phyloP scores from a whole-genome alignment of 1,139 yeast species.

The Yamadazyma sp. region DNA sequence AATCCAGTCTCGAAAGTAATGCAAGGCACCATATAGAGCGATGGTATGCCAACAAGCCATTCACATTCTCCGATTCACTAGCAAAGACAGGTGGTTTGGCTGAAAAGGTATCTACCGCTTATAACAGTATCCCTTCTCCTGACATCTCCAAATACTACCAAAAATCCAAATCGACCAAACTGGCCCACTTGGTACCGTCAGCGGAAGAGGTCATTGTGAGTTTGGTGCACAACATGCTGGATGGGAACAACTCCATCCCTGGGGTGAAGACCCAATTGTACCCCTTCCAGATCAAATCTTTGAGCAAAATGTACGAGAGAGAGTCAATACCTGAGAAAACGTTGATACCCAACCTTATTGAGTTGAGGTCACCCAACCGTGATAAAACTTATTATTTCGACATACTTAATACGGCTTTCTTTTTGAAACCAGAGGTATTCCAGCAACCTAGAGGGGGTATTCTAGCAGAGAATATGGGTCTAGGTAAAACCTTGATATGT shows the following conservation, averaged over 20 bases:
- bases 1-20: background rate
- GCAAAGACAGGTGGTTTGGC: conserved; percentile 14
- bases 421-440: conserved; percentile 37
- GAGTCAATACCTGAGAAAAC: conserved; percentile 39
- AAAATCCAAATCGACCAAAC: conserved; percentile 5
- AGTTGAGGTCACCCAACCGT: conserved; percentile 23
- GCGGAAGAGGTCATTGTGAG: conserved; percentile 19
- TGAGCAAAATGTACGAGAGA: conserved; percentile 56
- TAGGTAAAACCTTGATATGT: conserved; percentile 71
- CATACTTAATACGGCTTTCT: conserved; percentile 25
- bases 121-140: conserved; percentile 43
- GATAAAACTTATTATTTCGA: conserved; percentile 32
- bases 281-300: conserved; percentile 57
- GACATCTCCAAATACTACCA: conserved; percentile 21
- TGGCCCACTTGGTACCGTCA: conserved; percentile 14
- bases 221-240: conserved; percentile 18
- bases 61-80: background rate
- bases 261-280: conserved; percentile 56
- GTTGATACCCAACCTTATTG: conserved; percentile 45
- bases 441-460: conserved; percentile 63
- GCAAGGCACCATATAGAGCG: conserved; percentile 32
- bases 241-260: conserved; percentile 24
- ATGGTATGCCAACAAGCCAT: conserved; percentile 23
- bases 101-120: conserved; percentile 30
- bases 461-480: conserved; percentile 75